Conservation (phyloP, 23 red algal genomes). For the Gracilaria domingensis region DNA sequence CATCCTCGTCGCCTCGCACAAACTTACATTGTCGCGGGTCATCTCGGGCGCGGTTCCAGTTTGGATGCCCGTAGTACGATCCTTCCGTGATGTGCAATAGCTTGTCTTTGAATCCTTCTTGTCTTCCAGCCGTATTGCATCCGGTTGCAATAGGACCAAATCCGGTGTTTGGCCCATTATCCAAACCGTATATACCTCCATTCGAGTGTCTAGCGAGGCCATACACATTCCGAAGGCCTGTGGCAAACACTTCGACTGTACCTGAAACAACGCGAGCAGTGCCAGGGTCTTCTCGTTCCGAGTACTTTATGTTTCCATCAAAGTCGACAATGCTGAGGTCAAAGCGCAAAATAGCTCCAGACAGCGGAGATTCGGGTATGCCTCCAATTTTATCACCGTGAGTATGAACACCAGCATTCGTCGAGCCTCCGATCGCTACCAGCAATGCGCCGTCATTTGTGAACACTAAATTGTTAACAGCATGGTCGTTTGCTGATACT, state of each 20-base stretch:
- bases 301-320: constrained; percentile 73
- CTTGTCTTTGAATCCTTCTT: constrained; percentile 54
- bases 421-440: constrained; percentile 58
- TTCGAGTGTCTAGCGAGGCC: constrained; percentile 56
- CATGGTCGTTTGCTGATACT: constrained; percentile 70
- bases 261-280: constrained; percentile 34
- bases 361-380: constrained; percentile 65
- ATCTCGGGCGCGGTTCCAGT: constrained; percentile 66
- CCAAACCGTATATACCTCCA: constrained; percentile 58
- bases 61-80: constrained; percentile 79
- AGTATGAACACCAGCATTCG: constrained; percentile 68
- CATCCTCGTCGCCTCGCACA: constrained; percentile 32
- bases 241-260: constrained; percentile 48
- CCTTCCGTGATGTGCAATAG: constrained; percentile 38
- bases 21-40: constrained; percentile 74
- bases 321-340: constrained; percentile 21
- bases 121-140: constrained; percentile 41
- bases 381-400: constrained; percentile 49
- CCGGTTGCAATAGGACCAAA: constrained; percentile 58
- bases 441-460: constrained; percentile 57
- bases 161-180: constrained; percentile 79
- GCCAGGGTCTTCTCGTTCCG: constrained; percentile 38
- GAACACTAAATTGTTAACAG: constrained; percentile 55
- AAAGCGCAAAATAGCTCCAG: constrained; percentile 56
- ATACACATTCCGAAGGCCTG: constrained; percentile 64